Conservation (phyloP, 306 rosid species). For the Cercis canadensis region DNA sequence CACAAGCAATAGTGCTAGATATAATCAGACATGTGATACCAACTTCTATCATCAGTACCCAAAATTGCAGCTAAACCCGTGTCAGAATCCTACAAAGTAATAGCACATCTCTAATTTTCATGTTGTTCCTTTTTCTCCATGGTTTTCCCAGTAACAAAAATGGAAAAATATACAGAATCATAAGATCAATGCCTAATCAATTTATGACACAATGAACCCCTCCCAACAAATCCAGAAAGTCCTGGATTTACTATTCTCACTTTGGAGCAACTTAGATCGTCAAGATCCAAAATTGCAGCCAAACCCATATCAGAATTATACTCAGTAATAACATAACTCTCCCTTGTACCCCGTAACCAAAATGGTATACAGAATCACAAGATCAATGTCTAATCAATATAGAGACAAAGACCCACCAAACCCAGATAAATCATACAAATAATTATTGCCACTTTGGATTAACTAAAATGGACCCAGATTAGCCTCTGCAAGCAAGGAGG, state of each 20-base stretch:
- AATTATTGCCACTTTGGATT: not conserved
- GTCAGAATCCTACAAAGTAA: constrained; percentile 6
- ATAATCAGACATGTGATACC: constrained; percentile 16
- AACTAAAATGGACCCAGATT: not conserved
- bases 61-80: too few species aligned
- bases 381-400: constrained; percentile 20
- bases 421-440: not conserved
- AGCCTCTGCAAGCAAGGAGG: not conserved
- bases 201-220: too few species aligned
- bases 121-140: not conserved
- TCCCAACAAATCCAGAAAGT: too few species aligned
- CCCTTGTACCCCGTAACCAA: constrained; percentile 2
- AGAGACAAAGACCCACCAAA: constrained; percentile 4
- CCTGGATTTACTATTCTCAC: too few species aligned
- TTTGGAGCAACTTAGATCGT: too few species aligned
- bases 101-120: not conserved
- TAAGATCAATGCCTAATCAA: too few species aligned
- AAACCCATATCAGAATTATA: too few species aligned
- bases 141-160: constrained; percentile 15
- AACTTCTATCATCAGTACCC: too few species aligned
- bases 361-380: constrained; percentile 21
- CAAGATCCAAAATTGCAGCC: too few species aligned
- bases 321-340: too few species aligned
- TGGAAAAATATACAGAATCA: constrained; percentile 15
- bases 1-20: not conserved